Conservation (phyloP, 2,329 filamentous ascomycete species). For the Diaporthe sp. region DNA sequence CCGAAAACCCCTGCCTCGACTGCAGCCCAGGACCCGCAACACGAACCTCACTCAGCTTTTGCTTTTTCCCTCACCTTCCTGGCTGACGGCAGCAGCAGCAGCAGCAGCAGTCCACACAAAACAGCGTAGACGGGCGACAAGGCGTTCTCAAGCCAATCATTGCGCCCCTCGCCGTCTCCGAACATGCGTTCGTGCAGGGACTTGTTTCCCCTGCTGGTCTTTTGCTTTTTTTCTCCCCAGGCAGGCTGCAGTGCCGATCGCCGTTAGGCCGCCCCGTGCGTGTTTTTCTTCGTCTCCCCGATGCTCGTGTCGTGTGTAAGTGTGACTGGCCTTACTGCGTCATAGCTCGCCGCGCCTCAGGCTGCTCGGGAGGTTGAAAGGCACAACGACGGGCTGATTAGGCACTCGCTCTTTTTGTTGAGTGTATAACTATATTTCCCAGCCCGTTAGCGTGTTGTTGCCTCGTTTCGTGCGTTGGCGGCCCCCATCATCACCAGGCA, state of each 20-base stretch:
- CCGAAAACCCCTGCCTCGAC: background rate
- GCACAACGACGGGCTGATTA: background rate
- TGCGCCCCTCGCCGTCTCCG: background rate
- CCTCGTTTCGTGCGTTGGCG: background rate
- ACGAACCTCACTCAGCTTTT: background rate
- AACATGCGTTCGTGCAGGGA: background rate
- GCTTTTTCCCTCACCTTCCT: background rate
- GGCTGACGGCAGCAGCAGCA: background rate
- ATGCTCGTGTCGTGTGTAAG: background rate
- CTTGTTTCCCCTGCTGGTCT: background rate
- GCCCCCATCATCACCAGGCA: slow-evolving; percentile 22
- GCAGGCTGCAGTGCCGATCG: slow-evolving; percentile 4
- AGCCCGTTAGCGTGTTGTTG: slow-evolving; percentile 19
- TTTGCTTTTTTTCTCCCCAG: background rate
- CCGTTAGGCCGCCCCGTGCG: background rate
- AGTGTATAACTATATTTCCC: background rate
- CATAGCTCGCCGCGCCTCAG: slow-evolving; percentile 4
- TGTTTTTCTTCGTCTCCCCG: background rate
- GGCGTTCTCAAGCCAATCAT: background rate
- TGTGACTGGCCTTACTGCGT: background rate
- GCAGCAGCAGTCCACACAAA: background rate
- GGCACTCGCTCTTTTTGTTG: background rate
- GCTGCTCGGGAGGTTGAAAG: background rate
- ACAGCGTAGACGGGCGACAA: background rate
- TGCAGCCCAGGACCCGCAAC: background rate